Percentiles rank a stretch among this genome's conserved stretches.
phyloP scores from a whole-genome alignment of 495 filamentous ascomycete species.

The Penicillium coprophilum region DNA sequence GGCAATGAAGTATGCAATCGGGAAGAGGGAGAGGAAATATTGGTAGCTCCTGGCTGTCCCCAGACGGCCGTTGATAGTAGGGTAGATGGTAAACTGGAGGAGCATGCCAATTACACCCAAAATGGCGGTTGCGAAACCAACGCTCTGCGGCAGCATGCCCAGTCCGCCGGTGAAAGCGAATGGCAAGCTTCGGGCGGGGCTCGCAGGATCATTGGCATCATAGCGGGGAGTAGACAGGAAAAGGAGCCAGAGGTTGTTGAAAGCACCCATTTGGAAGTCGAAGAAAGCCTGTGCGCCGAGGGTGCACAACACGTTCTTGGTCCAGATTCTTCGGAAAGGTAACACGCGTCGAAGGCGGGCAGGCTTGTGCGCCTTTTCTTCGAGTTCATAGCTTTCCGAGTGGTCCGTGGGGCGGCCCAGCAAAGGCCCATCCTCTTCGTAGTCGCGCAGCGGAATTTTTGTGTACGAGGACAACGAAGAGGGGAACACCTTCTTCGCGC shows the following conservation, averaged over 20 bases:
- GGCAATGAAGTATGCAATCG: slow-evolving; percentile 66
- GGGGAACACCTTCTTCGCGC: slow-evolving; percentile 29
- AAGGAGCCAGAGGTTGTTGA: slow-evolving; percentile 81
- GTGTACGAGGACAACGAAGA: slow-evolving; percentile 41
- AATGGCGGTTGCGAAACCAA: slow-evolving; percentile 77
- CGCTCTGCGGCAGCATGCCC: slow-evolving; percentile 68
- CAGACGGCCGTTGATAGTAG: slow-evolving; percentile 61
- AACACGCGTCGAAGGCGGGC: slow-evolving; percentile 40
- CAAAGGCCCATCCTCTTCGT: slow-evolving; percentile 39
- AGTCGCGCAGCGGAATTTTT: slow-evolving; percentile 37
- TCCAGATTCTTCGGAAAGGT: slow-evolving; percentile 76
- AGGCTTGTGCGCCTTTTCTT: slow-evolving; percentile 38
- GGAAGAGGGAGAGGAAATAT: slow-evolving; percentile 68
- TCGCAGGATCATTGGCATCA: slow-evolving; percentile 46
- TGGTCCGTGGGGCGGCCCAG: slow-evolving; percentile 27
- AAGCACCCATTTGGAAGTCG: slow-evolving; percentile 74
- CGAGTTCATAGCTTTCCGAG: slow-evolving; percentile 42
- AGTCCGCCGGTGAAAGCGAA: slow-evolving; percentile 81
- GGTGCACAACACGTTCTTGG: slow-evolving; percentile 69
- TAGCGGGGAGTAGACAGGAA: slow-evolving; percentile 81
- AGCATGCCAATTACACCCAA: slow-evolving; percentile 74
- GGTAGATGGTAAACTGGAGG: slow-evolving; percentile 77
- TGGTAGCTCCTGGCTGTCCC: slow-evolving; percentile 71
- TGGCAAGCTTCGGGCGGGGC: slow-evolving; percentile 50
- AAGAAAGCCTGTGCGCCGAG: slow-evolving; percentile 68